Base-by-base conservation (phyloP, 2,329 filamentous ascomycete genomes). In the Coniella vitis region DNA sequence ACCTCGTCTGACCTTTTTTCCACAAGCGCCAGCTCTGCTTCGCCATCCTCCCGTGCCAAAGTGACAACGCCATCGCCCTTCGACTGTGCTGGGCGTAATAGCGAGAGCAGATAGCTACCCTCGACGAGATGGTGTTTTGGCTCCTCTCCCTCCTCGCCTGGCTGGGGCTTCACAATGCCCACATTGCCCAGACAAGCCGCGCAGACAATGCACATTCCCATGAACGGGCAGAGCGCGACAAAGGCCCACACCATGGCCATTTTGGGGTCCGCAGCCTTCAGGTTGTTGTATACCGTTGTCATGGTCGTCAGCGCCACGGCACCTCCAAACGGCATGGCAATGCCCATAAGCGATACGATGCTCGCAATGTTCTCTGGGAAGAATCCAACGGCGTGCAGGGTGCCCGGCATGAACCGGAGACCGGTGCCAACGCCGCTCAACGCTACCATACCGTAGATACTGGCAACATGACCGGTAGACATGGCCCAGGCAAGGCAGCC, bases 201-300 rank as follows among this genome's bases (percentile, higher is more conserved):
- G 2, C 55, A 50, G 3, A 65, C 4, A 5, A 65, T 55, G 20
- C 61, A 61, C 54, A 48, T n/a, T 5, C 50, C 60, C 64, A 84
- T 72, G 50, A 86, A 74, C 0, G 81, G 81, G 14, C 76, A 63
- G 34, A 86, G 74, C 0, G 79, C 69, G 37, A 84, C 70, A 56
- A 83, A 83, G 0, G 81, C 78, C 75, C 81, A 83, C 53, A 81
- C 78, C 14, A 85, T 77, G 0, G 79, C 82, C 53, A 49, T 48
- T 41, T 38, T 52, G 21, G 31, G 35, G 7, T 45, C 25, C 31
- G 16, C 17, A 4, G 39, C 46, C 3, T 22, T 31, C 21, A 45
- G 64, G 53, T 86, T 86, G 58, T 84, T 83, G 61, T 86, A 86
- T 2, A 86, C 81, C 5, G 76, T 73, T 9, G 80, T 74, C 83